phyloP scores from a whole-genome alignment of 768 basidiomycete genomes.

The Pleurotus salmoneostramineus region DNA sequence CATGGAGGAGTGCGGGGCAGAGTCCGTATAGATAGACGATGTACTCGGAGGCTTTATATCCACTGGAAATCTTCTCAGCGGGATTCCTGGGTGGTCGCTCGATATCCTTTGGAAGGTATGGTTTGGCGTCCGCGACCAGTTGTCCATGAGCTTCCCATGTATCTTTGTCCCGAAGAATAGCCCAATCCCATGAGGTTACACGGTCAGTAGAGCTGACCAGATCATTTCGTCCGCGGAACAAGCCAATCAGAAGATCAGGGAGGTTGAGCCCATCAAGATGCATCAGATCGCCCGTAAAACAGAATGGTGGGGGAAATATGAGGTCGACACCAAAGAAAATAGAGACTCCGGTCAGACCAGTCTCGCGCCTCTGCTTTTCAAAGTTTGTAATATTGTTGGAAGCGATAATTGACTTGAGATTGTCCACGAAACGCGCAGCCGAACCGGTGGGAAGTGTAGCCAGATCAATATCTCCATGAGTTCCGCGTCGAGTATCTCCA shows the following conservation, averaged over 20 bases:
- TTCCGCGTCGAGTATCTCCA: slow-evolving; percentile 15
- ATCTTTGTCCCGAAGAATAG: slow-evolving; percentile 9
- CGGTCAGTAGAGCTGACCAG: not conserved
- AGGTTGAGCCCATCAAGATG: slow-evolving; percentile 31
- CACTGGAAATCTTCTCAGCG: slow-evolving; percentile 24
- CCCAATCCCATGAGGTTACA: slow-evolving; percentile 16
- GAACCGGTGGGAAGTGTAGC: slow-evolving; percentile 8
- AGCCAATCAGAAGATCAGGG: slow-evolving; percentile 29
- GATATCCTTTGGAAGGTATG: slow-evolving; percentile 25
- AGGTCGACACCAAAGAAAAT: slow-evolving; percentile 29
- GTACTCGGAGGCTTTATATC: slow-evolving; percentile 15
- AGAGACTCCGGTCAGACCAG: slow-evolving; percentile 29
- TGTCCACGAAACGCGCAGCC: slow-evolving; percentile 7
- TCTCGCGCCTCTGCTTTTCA: slow-evolving; percentile 19
- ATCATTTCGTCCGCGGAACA: slow-evolving; percentile 14
- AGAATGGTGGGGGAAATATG: slow-evolving; percentile 23
- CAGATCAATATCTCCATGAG: slow-evolving; percentile 19
- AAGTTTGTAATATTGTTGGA: slow-evolving; percentile 17
- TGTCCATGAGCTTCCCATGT: slow-evolving; percentile 24
- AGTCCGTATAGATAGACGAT: slow-evolving; percentile 12
- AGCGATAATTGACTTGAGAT: slow-evolving; percentile 10
- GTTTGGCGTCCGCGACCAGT: slow-evolving; percentile 15
- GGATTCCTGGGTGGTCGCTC: slow-evolving; percentile 27
- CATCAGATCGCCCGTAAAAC: slow-evolving; percentile 40
- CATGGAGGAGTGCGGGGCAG: slow-evolving; percentile 9